Evolutionary conservation across 129 eudicot genomes (phyloP).

Genomic region (Kitagawia praeruptora): DNA sequence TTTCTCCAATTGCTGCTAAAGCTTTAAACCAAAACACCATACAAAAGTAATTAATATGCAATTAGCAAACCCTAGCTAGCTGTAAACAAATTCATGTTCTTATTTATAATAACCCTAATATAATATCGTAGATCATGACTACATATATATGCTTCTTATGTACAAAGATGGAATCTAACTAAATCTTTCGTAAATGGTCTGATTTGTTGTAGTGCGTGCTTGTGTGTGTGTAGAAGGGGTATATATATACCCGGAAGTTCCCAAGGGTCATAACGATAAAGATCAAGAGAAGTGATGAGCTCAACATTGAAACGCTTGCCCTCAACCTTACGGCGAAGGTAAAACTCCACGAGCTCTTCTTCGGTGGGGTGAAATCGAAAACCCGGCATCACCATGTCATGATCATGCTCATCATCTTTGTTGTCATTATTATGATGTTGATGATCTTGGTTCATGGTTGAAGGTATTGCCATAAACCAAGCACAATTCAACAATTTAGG

Average conservation of each 20-base stretch:
- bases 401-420: slow-evolving; percentile 54
- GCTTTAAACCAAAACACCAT: slow-evolving; percentile 24
- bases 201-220: too few species aligned
- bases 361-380: slow-evolving; percentile 96
- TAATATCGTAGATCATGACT: background rate
- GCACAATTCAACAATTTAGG: background rate
- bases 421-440: slow-evolving; percentile 5
- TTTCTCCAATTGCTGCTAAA: slow-evolving; percentile 93
- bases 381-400: slow-evolving; percentile 96
- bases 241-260: slow-evolving; percentile 80
- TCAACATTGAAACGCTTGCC: slow-evolving; percentile 92
- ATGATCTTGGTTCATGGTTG: slow-evolving; percentile 21
- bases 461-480: slow-evolving; percentile 41
- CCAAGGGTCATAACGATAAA: slow-evolving; percentile 98
- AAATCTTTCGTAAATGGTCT: too few species aligned
- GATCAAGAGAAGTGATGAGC: slow-evolving; percentile 95
- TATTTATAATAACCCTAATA: background rate
- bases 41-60: background rate
- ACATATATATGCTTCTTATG: background rate
- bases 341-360: slow-evolving; percentile 93
- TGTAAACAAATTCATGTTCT: background rate
- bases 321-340: slow-evolving; percentile 99
- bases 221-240: background rate
- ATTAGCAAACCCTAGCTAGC: background rate
- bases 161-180: too few species aligned